Evolutionary conservation across 257 asterid species (phyloP).

Genomic region (Asclepias syriaca): DNA sequence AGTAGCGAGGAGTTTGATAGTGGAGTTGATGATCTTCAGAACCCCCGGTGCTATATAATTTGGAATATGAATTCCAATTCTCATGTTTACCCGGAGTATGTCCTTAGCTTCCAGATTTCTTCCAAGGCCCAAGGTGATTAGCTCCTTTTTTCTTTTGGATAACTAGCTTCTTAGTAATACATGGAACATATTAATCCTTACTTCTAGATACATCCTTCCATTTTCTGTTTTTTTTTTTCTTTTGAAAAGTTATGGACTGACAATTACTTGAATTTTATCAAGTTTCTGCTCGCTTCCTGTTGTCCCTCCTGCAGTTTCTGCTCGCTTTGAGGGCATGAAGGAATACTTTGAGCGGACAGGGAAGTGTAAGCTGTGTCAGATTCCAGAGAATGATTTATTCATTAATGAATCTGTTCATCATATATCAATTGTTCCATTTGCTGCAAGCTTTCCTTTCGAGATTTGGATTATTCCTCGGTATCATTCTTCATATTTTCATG

Average conservation of each 20-base stretch:
- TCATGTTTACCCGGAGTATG: conserved; percentile 79
- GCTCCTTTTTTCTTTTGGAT: not conserved
- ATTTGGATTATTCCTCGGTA: conserved; percentile 83
- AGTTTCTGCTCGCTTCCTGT: conserved; percentile 68
- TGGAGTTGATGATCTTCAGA: conserved; percentile 71
- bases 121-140: conserved; percentile 55
- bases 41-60: conserved; percentile 60
- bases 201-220: not conserved
- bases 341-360: conserved; percentile 62
- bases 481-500: conserved; percentile 78
- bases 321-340: conserved; percentile 65
- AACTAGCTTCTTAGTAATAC: not conserved
- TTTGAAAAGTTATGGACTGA: not conserved
- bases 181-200: not conserved
- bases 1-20: conserved; percentile 84
- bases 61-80: conserved; percentile 84
- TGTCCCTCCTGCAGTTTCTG: conserved; percentile 63
- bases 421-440: conserved; percentile 67
- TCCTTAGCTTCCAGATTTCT: conserved; percentile 72
- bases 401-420: conserved; percentile 64
- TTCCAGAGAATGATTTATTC: conserved; percentile 32
- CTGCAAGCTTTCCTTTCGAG: conserved; percentile 83
- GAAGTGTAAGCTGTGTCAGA: conserved; percentile 68
- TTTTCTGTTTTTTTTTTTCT: not conserved
- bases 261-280: not conserved